Base-by-base conservation (phyloP, 495 filamentous ascomycete genomes). In the Neurospora cerealis region DNA sequence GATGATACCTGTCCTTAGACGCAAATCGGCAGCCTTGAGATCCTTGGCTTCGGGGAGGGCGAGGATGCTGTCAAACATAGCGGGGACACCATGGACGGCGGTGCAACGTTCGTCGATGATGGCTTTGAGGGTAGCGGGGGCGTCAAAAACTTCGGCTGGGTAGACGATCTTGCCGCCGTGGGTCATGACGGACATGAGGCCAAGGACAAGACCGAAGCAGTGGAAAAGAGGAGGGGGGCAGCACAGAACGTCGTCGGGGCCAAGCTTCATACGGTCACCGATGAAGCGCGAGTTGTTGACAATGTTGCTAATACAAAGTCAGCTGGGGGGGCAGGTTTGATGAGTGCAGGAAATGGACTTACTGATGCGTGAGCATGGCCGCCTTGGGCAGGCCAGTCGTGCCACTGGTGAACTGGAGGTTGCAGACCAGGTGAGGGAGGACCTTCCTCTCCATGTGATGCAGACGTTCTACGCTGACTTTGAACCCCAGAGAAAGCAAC, bases 311-410 rank as follows among this genome's bases (percentile, higher is more conserved):
- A 70, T 69, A 21, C 28, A n/a, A 19, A 15, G 72, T 75, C 70
- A 78, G 72, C 15, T 37, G 2, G 5, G 34, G 13, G 54, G 28
- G 9, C 9, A 32, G 46, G 17, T 70, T 15, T 36, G 37, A 69
- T 44, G 60, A 24, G 34, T 69, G 70, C 46, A 19, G 10, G 32
- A 69, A 24, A 24, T 62, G 72, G 24, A 82, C 86, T 69, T 83
- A 90, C 88, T 89, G 84, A 75, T 93, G 91, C 1, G 90, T 92
- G 72, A 93, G 83, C 89, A 92, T 92, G n/a, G 90, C 90, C 5
- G 90, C 90, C 75, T 93, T 92, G 46, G 91, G 91, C 36, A 88
- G 87, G 4, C 91, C 91, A 0, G 91, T 93, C 19, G 90, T 91
- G 34, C 91, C 91, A 77, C 88, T 90, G 46, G 91, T 92, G 81